Percentiles rank a stretch among this genome's conserved stretches.
Evolutionary conservation across 305 asterid species (phyloP).

Genomic region (Fraxinus floribunda): DNA sequence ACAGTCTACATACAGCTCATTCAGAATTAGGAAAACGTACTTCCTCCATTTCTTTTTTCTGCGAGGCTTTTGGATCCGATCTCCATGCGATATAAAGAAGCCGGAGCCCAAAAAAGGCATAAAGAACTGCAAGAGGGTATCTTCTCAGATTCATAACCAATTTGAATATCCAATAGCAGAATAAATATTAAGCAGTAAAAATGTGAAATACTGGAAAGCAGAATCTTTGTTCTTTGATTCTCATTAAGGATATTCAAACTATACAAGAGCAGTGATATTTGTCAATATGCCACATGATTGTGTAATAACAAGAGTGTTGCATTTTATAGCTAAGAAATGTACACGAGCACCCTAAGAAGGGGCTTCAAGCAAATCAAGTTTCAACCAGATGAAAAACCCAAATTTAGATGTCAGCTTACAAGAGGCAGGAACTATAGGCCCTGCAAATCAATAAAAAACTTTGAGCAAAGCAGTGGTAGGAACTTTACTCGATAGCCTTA

Average conservation of each 20-base stretch:
- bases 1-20: background rate
- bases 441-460: background rate
- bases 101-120: slow-evolving; percentile 86
- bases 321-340: background rate
- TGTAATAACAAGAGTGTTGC: background rate
- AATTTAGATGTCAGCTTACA: background rate
- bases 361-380: background rate
- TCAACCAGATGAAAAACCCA: background rate
- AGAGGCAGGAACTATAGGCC: background rate
- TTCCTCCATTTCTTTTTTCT: slow-evolving; percentile 86
- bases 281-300: background rate
- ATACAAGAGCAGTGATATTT: background rate
- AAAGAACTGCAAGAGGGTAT: slow-evolving; percentile 67
- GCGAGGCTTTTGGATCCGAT: slow-evolving; percentile 81
- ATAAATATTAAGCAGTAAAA: background rate
- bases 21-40: slow-evolving; percentile 38
- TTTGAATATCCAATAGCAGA: background rate
- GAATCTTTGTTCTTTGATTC: background rate
- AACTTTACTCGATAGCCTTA: background rate
- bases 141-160: slow-evolving; percentile 23
- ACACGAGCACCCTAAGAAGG: background rate
- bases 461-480: background rate
- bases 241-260: background rate
- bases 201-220: slow-evolving; percentile 1
- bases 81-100: slow-evolving; percentile 91